phyloP scores from a whole-genome alignment of 139 green algal genomes.

The Mesotaenium endlicherianum region DNA sequence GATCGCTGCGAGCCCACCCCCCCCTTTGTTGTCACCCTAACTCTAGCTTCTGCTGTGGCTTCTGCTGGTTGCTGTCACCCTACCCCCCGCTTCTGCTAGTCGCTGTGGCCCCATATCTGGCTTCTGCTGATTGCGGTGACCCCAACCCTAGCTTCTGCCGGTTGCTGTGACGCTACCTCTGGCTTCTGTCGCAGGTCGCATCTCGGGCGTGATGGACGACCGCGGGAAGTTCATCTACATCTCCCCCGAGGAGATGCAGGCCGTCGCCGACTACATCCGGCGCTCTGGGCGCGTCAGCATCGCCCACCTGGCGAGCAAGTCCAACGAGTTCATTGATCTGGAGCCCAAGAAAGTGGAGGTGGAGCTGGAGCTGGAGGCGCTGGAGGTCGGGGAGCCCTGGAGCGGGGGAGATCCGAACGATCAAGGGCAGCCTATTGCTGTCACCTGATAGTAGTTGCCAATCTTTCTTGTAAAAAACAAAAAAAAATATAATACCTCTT shows the following conservation, averaged over 20 bases:
- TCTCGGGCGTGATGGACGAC: slow-evolving; percentile 93
- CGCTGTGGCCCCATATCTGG: too few relatives aligned
- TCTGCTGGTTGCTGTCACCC: too few relatives aligned
- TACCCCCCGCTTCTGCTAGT: too few relatives aligned
- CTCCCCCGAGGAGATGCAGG: slow-evolving; percentile 80
- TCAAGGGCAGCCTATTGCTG: not conserved
- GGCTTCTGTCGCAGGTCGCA: slow-evolving; percentile 53
- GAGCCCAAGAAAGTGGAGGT: slow-evolving; percentile 50
- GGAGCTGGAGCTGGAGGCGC: not conserved
- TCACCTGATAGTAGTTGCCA: not conserved
- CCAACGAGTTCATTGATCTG: slow-evolving; percentile 71
- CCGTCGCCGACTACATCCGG: slow-evolving; percentile 76
- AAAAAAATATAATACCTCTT: too few relatives aligned
- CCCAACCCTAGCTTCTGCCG: too few relatives aligned
- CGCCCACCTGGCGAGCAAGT: slow-evolving; percentile 71
- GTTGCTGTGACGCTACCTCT: too few relatives aligned
- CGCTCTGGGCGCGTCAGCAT: slow-evolving; percentile 76
- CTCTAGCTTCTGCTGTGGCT: too few relatives aligned
- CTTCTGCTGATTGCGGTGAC: too few relatives aligned
- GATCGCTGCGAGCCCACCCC: too few relatives aligned
- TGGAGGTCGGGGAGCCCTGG: not conserved
- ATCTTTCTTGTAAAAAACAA: too few relatives aligned
- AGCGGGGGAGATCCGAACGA: not conserved
- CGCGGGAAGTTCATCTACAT: slow-evolving; percentile 96
- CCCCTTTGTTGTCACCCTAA: too few relatives aligned